Base-by-base conservation (phyloP, 306 rosid species). In the Cucumis melo region DNA sequence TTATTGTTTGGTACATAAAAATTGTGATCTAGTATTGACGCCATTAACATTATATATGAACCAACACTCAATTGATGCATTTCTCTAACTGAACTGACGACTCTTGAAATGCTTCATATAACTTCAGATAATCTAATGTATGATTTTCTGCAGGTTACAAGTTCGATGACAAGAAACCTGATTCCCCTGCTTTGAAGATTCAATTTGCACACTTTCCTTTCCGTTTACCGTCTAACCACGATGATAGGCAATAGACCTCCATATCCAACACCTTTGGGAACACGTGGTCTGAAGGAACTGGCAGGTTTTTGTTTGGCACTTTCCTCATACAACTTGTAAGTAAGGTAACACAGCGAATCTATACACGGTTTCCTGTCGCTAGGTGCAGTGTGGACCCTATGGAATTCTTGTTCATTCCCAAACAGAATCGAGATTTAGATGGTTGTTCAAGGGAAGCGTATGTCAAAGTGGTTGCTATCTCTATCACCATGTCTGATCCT, bases 131-230 rank as follows among this genome's bases (percentile, higher is more conserved):
- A 19, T 36, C 66, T 81, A 58, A 55, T 70, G 75, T 66, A 63
- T 23, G 80, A 71, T 84, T 46, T 39, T 75, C 80, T 67, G 83
- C 93, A 87, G 96, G 91, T 80, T 92, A 90, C 88, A 87, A 83
- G 84, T 90, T 90, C 80, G 97, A 92, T 82, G 88, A 88, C 84
- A 92, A 87, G 78, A 90, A 87, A 72, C 86, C 83, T 1, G 87
- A 86, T 21, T 85, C 93, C 55, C 80, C 79, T 42, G 53, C 82
- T 63, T 83, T 92, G 78, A 92, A 77, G 82, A 80, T 92, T 74
- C 89, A 84, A 66, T 90, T 88, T 87, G 97, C 96, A 44, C 97
- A 88, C 75, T 92, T 92, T 73, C 97, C 97, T 53, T 90, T 92
- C 87, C 82, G 63, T n/a, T 88, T 56, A 24, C 88, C 91, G 59